Evolutionary conservation across 2,329 filamentous ascomycete genomes (phyloP).

Genomic region (Trichophyton schoenleinii): DNA sequence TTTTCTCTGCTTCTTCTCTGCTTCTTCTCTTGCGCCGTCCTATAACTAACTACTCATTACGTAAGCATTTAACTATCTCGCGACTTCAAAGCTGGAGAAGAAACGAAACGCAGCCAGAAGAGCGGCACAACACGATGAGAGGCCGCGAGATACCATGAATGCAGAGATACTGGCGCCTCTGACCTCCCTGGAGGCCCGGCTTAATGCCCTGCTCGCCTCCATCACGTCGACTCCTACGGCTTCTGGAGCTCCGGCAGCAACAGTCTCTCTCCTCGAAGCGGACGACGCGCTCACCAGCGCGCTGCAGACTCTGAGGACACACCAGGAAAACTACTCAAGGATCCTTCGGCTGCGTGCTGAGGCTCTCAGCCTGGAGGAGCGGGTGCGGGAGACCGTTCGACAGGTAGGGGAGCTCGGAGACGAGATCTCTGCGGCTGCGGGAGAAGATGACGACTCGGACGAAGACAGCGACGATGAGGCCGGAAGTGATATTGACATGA

Average conservation of each 20-base stretch:
- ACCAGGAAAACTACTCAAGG: conserved; percentile 34
- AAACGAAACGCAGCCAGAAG: background rate
- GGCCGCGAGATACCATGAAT: conserved; percentile 26
- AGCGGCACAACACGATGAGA: background rate
- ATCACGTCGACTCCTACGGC: conserved; percentile 35
- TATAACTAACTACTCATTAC: no score
- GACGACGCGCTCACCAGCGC: conserved; percentile 32
- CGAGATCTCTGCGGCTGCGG: conserved; percentile 26
- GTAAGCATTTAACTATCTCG: background rate
- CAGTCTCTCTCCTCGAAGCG: conserved; percentile 29
- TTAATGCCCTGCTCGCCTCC: conserved; percentile 30
- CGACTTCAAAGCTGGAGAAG: background rate
- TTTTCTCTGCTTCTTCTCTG: no score
- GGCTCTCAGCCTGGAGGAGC: conserved; percentile 28
- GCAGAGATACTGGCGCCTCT: conserved; percentile 27
- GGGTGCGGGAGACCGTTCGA: conserved; percentile 31
- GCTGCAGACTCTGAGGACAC: conserved; percentile 30
- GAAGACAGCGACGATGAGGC: conserved; percentile 13
- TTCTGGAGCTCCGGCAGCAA: conserved; percentile 30
- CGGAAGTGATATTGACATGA: conserved; percentile 15
- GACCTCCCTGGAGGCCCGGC: conserved; percentile 30
- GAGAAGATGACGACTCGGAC: conserved; percentile 22
- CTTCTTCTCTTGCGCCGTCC: no score
- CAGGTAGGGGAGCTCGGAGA: conserved; percentile 29
- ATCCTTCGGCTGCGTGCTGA: conserved; percentile 32